Percentiles rank a stretch among this genome's conserved stretches.
Evolutionary conservation across 2,329 filamentous ascomycete species (phyloP).

Genomic region (Pseudogymnoascus sp.): DNA sequence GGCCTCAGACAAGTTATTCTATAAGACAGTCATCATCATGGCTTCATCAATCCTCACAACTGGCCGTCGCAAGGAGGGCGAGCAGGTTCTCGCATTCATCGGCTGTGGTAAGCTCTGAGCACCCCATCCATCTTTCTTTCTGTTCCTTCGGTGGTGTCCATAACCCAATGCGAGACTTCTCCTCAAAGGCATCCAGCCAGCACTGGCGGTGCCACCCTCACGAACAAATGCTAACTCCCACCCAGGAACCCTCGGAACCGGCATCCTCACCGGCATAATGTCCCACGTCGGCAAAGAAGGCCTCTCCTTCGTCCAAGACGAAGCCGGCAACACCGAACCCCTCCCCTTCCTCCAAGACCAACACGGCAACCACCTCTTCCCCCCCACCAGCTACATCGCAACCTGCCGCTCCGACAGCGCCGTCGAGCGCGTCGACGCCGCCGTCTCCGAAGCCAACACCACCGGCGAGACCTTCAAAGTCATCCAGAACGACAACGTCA

Average conservation of each 20-base stretch:
- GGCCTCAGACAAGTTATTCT: background rate
- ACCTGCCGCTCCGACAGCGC: background rate
- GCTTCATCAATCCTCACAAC: background rate
- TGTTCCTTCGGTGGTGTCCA: background rate
- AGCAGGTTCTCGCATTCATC: background rate
- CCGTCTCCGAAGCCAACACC: background rate
- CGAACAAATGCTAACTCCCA: background rate
- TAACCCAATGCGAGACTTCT: background rate
- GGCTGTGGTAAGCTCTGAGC: background rate
- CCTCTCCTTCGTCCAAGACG: background rate
- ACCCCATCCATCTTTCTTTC: background rate
- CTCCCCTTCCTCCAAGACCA: background rate
- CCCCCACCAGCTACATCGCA: background rate
- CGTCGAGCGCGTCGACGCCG: background rate
- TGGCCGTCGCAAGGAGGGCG: background rate
- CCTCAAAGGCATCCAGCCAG: background rate
- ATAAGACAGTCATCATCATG: background rate
- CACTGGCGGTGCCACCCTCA: background rate
- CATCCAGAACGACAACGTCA: constrained; percentile 56
- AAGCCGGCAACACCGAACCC: background rate
- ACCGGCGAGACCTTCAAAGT: background rate
- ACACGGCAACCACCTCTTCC: background rate
- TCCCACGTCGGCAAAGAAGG: background rate
- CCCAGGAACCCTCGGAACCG: background rate
- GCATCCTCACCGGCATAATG: background rate